Conservation (phyloP, 139 green algal genomes). For the Chlamydomonas sphaeroides region DNA sequence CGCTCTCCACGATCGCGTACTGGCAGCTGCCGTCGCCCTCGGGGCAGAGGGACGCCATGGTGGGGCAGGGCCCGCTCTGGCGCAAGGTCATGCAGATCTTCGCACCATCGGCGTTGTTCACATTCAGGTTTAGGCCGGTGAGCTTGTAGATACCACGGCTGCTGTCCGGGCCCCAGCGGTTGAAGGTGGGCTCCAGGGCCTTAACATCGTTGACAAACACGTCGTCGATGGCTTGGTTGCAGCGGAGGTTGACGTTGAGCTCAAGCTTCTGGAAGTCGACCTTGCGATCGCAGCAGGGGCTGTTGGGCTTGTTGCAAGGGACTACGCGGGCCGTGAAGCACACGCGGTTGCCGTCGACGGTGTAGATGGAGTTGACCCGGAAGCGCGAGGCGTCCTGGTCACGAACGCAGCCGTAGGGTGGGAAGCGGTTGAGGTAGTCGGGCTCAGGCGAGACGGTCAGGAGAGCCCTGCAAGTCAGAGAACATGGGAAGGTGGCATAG, state of each 20-base stretch:
- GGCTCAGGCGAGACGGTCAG: neutral
- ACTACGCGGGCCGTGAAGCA: slow-evolving; percentile 31
- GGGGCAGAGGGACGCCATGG: slow-evolving; percentile 14
- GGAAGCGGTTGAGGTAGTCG: slow-evolving; percentile 10
- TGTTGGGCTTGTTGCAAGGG: neutral
- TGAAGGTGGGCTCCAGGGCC: neutral
- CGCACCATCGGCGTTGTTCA: slow-evolving; percentile 10
- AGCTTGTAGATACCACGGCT: slow-evolving; percentile 17
- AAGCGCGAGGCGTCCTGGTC: slow-evolving; percentile 31
- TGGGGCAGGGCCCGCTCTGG: neutral
- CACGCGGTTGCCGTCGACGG: neutral
- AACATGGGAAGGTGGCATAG: neutral
- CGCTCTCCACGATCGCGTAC: slow-evolving; percentile 38
- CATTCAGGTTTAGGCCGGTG: slow-evolving; percentile 40
- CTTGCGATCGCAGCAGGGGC: neutral
- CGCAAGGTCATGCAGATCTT: slow-evolving; percentile 38
- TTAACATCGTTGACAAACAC: neutral
- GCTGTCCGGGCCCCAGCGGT: neutral
- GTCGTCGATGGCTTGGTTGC: neutral
- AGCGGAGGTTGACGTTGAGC: slow-evolving; percentile 10
- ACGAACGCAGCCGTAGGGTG: slow-evolving; percentile 33
- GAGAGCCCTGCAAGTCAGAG: neutral
- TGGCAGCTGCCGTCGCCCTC: slow-evolving; percentile 25
- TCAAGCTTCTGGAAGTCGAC: slow-evolving; percentile 43
- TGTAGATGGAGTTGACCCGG: slow-evolving; percentile 2